Conservation (phyloP, 2,329 filamentous ascomycete genomes). For the Cladosporium sp. region DNA sequence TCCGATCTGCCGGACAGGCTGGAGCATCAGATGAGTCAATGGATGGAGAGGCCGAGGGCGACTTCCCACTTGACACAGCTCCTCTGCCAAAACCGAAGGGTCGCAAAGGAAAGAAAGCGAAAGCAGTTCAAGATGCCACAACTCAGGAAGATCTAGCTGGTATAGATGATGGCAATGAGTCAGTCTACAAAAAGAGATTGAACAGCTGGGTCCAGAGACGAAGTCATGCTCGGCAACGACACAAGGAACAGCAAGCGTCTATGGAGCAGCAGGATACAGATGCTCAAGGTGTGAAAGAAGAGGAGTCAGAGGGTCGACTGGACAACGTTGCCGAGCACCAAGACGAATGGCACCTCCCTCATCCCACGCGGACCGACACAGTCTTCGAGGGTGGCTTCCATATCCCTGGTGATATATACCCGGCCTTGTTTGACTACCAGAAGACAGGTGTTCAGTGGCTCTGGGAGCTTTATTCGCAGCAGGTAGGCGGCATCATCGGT, state of each 20-base stretch:
- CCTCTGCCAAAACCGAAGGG: slow-evolving; percentile 38
- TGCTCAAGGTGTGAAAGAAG: slow-evolving; percentile 9
- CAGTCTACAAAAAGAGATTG: slow-evolving; percentile 71
- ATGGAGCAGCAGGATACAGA: slow-evolving; percentile 10
- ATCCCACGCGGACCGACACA: slow-evolving; percentile 76
- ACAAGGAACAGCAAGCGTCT: slow-evolving; percentile 16
- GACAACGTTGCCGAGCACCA: slow-evolving; percentile 31
- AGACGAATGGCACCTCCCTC: slow-evolving; percentile 78
- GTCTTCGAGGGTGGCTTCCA: slow-evolving; percentile 70
- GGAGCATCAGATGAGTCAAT: slow-evolving; percentile 29
- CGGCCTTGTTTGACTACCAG: slow-evolving; percentile 91
- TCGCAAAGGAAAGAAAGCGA: slow-evolving; percentile 27
- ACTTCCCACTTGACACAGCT: slow-evolving; percentile 31
- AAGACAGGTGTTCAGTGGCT: slow-evolving; percentile 97
- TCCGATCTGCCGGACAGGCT: slow-evolving; percentile 37
- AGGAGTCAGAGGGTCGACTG: slow-evolving; percentile 32
- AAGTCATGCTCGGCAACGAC: slow-evolving; percentile 52
- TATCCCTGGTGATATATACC: slow-evolving; percentile 88
- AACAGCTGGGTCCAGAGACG: slow-evolving; percentile 68
- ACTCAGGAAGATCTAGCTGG: slow-evolving; percentile 54
- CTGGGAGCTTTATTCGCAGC: slow-evolving; percentile 83
- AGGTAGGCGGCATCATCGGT: slow-evolving; percentile 89
- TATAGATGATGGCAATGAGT: slow-evolving; percentile 86
- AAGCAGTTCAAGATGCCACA: slow-evolving; percentile 22
- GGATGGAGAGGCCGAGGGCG: slow-evolving; percentile 35